Evolutionary conservation across 495 filamentous ascomycete species (phyloP), one percentile per base, ranked within the genome.

Genomic region (Penicillium taxi): DNA sequence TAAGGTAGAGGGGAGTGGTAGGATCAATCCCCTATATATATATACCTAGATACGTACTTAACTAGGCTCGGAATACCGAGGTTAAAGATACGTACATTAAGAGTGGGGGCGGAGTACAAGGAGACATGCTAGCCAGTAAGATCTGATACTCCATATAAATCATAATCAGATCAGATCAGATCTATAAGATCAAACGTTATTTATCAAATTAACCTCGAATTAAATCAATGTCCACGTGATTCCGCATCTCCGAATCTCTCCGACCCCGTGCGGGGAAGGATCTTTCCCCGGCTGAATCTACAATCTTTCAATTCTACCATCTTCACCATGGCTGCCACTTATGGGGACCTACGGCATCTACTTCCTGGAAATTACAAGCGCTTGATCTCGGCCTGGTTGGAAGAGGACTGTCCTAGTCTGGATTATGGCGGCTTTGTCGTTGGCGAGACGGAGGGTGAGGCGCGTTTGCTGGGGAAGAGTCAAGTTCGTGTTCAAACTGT

Each of bases 351-450:
- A 11, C 78, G 82, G 29, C 79, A 94, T 53, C 77, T 98, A 28
- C 79, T 98, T 2, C 90, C 90, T 0, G 72, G 70, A 12, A 82
- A 79, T 24, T 94, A 86, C 76, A 91, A 91, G 51, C 69, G 78
- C 20, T 72, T 81, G 34, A 76, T 98, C 35, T 71, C 82, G 2
- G 56, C 73, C 37, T 98, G 93, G 93, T 80, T 94, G 4, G 81
- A 85, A 41, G 91, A 98, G 63, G 91, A 98, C 64, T 90, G 86
- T 15, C 91, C 91, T 2, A 88, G 85, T 21, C 89, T 93, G 56
- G 91, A 98, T 66, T 94, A 95, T 55, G 93, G 88, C 45, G 91
- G 91, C 26, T 98, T 94, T 52, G 91, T 98, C 6, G 91, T 98
- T 9, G 91, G 91, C 31, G 79, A 89, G 39, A 69, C 73, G 12